These are phyloP conservation scores for Mycena maculata DNA, from an alignment of 768 basidiomycete genomes.

Conservation along the genomic window DNA sequence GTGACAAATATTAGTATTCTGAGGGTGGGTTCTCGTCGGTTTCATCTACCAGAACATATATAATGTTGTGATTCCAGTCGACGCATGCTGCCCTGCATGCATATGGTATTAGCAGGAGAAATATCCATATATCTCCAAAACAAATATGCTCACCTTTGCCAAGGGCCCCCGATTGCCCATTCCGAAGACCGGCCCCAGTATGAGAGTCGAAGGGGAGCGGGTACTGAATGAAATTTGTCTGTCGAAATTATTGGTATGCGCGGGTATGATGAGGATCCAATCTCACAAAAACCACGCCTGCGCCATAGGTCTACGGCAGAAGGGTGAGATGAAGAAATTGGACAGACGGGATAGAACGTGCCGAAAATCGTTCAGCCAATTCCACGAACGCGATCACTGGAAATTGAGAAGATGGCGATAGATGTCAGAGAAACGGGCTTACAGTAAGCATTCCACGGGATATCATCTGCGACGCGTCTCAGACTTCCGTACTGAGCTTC, in stretches of 20 bases:
- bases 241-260: background rate
- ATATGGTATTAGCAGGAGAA: background rate
- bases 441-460: constrained; percentile 72
- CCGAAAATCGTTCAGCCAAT: constrained; percentile 81
- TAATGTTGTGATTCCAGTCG: constrained; percentile 78
- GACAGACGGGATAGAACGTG: constrained; percentile 38
- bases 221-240: constrained; percentile 81
- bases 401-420: background rate
- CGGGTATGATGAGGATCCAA: too few species aligned
- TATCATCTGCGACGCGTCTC: constrained; percentile 67
- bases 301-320: constrained; percentile 21
- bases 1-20: constrained; percentile 40
- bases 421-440: constrained; percentile 19
- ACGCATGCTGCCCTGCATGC: constrained; percentile 65
- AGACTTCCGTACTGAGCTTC: constrained; percentile 69
- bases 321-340: background rate
- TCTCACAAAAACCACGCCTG: constrained; percentile 32
- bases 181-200: constrained; percentile 68
- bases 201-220: constrained; percentile 72
- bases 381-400: constrained; percentile 76
- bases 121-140: background rate
- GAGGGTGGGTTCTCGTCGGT: too few species aligned
- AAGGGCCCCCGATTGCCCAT: constrained; percentile 76
- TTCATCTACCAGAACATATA: too few species aligned
- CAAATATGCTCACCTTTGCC: constrained; percentile 50